Conservation (phyloP, 805 yeast species). For the Starmerella scarabaei region DNA sequence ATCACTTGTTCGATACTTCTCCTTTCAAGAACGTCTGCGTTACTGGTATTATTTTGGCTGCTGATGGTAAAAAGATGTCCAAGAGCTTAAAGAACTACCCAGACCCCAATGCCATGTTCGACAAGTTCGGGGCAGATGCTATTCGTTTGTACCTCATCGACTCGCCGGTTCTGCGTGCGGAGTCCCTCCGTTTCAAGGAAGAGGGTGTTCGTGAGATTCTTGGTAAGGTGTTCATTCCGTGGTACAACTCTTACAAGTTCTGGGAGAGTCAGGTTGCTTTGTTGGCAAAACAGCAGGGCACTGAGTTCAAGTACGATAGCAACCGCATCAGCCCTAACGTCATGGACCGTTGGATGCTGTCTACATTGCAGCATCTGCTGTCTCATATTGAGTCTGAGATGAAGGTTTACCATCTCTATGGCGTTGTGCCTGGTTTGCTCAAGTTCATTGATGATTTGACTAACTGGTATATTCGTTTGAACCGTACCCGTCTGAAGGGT, state of each 20-base stretch:
- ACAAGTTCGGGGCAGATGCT: conserved; percentile 95
- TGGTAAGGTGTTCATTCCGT: conserved; percentile 87
- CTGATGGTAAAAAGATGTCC: conserved; percentile 99
- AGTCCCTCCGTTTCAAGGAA: conserved; percentile 90
- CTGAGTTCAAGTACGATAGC: conserved; percentile 63
- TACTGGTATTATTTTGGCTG: conserved; percentile 89
- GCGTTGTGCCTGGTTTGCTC: conserved; percentile 88
- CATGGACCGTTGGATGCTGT: conserved; percentile 95
- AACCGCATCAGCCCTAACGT: conserved; percentile 59
- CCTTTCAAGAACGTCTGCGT: conserved; percentile 95
- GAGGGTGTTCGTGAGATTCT: conserved; percentile 98
- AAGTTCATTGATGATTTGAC: conserved; percentile 86
- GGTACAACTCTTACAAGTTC: conserved; percentile 97
- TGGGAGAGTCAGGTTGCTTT: conserved; percentile 87
- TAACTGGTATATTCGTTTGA: conserved; percentile 97
- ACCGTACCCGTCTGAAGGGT: conserved; percentile 96
- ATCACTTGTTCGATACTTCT: conserved; percentile 80
- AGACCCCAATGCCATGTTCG: conserved; percentile 71
- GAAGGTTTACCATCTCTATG: conserved; percentile 78
- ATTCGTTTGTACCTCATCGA: conserved; percentile 88
- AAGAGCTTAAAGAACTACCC: conserved; percentile 97
- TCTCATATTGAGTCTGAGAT: conserved; percentile 79
- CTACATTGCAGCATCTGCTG: conserved; percentile 87
- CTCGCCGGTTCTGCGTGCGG: conserved; percentile 95
- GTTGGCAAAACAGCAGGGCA: conserved; percentile 58